Base-by-base conservation (phyloP, 331 rosid species). In the Quercus tomentella region DNA sequence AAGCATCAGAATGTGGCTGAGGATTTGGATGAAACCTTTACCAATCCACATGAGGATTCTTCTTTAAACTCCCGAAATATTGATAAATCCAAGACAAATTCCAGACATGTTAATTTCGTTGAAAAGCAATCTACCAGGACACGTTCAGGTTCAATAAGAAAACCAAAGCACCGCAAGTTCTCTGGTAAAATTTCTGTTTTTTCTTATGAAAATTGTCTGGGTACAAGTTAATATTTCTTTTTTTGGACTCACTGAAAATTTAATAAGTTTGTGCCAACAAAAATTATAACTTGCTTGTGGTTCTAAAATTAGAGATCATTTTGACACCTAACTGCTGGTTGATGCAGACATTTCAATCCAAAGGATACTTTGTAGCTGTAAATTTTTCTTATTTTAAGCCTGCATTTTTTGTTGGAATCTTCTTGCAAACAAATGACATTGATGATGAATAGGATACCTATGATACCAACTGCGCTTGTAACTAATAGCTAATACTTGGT, bases 111-210 rank as follows among this genome's bases (percentile, higher is more conserved):
- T 28, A 66, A 75, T 73, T 58, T 54, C 65, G 20, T 15, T 63
- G 78, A 31, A 60, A 85, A 80, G 77, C 92, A 83, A 25, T 82
- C 91, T 68, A 82, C 79, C 33, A 89, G n/a, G 85, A 89, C 89
- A 5, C 87, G 70, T 62, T 62, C 88, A 25, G 86, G 82, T 83
- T 81, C 88, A 55, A 95, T 89, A 87, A 95, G 72, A 87, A 95
- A 89, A 86, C 31, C 79, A 73, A 95, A 80, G 78, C 93, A 86
- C 45, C 97, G 73, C 56, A 95, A 89, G 60, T 87, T 81, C 87
- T 91, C 97, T 66, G 97, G 97, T 90, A 83, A 84, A 4, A n/a
- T 61, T 57, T 74, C 76, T 76, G 43, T 60, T 87, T 76, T 52
- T 76, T 43, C 74, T 71, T 25, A 23, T 28, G n/a, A 25, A 51